A percentile compares a stretch with the other conserved stretches of the same genome.
These are phyloP conservation scores for Venturiaceae sp. DNA, from an alignment of 2,329 filamentous ascomycete genomes.

Conservation along the genomic window DNA sequence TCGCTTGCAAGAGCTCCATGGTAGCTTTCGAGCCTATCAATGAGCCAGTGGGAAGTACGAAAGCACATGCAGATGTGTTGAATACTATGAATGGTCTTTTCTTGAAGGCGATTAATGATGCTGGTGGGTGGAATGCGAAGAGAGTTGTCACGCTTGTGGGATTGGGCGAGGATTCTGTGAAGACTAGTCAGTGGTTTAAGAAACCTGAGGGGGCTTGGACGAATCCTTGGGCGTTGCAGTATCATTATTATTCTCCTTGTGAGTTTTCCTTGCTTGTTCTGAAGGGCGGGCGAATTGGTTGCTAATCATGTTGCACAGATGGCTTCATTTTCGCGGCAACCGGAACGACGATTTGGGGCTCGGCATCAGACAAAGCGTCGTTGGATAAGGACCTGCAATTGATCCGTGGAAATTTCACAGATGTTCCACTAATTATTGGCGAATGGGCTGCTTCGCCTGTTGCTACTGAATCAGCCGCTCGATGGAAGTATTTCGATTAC, in stretches of 20 bases:
- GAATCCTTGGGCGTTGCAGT: slow-evolving; percentile 51
- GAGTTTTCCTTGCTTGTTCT: slow-evolving; percentile 25
- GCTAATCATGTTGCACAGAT: slow-evolving; percentile 22
- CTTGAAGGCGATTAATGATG: slow-evolving; percentile 41
- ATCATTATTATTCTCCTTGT: slow-evolving; percentile 48
- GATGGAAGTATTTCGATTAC: slow-evolving; percentile 50
- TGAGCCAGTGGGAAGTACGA: slow-evolving; percentile 44
- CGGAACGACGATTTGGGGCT: slow-evolving; percentile 53
- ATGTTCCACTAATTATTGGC: slow-evolving; percentile 46
- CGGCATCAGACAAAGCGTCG: slow-evolving; percentile 40
- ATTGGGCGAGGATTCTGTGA: slow-evolving; percentile 38
- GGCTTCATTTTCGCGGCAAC: slow-evolving; percentile 34
- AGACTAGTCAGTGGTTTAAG: slow-evolving; percentile 46
- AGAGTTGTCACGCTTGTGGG: slow-evolving; percentile 48
- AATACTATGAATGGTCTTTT: slow-evolving; percentile 51
- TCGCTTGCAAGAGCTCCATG: slow-evolving; percentile 44
- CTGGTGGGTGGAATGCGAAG: slow-evolving; percentile 45
- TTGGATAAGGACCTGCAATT: slow-evolving; percentile 40
- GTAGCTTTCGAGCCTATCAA: slow-evolving; percentile 53
- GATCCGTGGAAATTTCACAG: slow-evolving; percentile 45
- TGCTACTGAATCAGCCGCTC: slow-evolving; percentile 43
- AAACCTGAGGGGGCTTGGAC: slow-evolving; percentile 32
- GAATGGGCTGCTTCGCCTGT: slow-evolving; percentile 45
- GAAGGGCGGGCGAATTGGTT: slow-evolving; percentile 13
- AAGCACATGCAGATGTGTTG: slow-evolving; percentile 38